Conservation (phyloP, 306 rosid species). For the Vigna reflexopilosa region DNA sequence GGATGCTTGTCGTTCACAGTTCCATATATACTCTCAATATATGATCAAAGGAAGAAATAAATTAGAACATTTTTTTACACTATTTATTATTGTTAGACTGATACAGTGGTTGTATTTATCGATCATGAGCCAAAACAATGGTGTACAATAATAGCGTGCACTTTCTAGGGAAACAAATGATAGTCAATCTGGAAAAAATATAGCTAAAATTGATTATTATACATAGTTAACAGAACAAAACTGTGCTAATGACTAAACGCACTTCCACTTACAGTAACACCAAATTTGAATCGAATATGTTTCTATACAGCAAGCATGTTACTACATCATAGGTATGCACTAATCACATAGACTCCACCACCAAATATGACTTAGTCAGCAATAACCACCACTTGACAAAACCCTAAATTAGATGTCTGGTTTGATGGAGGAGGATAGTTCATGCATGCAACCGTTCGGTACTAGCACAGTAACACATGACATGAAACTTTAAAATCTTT, state of each 20-base stretch:
- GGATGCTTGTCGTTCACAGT: no score
- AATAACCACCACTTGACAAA: slow-evolving; percentile 13
- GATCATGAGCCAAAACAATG: not conserved
- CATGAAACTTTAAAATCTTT: slow-evolving; percentile 2
- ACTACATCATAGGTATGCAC: slow-evolving; percentile 18
- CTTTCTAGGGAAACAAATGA: not conserved
- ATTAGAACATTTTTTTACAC: no score
- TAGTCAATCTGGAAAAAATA: not conserved
- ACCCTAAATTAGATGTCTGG: slow-evolving; percentile 31
- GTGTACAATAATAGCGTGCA: not conserved
- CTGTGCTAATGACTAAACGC: not conserved
- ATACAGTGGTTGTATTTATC: not conserved
- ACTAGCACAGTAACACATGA: slow-evolving; percentile 30
- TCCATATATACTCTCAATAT: no score
- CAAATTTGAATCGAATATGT: slow-evolving; percentile 9
- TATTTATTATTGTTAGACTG: no score
- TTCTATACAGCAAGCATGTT: slow-evolving; percentile 30
- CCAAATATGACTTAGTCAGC: slow-evolving; percentile 9
- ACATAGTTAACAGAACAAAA: slow-evolving; percentile 12
- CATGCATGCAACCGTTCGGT: slow-evolving; percentile 27
- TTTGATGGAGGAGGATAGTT: slow-evolving; percentile 31
- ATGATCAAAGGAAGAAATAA: no score
- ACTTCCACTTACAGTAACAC: slow-evolving; percentile 21
- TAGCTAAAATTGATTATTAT: not conserved
- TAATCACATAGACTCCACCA: not conserved